These are phyloP conservation scores for Helicocarpus griseus DNA, from an alignment of 2,329 filamentous ascomycete genomes.

Conservation along the genomic window DNA sequence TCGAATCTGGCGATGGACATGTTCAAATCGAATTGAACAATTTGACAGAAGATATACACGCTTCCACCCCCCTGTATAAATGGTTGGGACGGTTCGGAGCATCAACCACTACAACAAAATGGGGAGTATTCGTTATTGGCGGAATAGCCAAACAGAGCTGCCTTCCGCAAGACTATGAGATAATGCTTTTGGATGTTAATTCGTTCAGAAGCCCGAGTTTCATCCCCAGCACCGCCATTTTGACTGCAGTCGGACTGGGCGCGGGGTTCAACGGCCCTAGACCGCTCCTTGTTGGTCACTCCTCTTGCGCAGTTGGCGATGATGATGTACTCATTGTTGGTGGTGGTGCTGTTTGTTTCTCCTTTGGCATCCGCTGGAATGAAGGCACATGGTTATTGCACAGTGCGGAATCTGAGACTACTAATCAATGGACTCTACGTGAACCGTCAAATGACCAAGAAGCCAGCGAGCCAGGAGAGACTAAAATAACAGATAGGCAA, in stretches of 20 bases:
- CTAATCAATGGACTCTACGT: slow-evolving; percentile 22
- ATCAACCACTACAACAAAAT: slow-evolving; percentile 36
- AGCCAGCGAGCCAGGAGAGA: not conserved
- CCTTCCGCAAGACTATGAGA: slow-evolving; percentile 41
- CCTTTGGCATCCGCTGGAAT: slow-evolving; percentile 82
- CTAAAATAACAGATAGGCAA: slow-evolving; percentile 1
- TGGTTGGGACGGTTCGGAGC: slow-evolving; percentile 42
- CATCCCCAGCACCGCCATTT: slow-evolving; percentile 14
- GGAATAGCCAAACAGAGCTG: slow-evolving; percentile 36
- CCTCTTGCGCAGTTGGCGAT: slow-evolving; percentile 39
- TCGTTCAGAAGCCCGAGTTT: slow-evolving; percentile 14
- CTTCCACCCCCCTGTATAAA: slow-evolving; percentile 19
- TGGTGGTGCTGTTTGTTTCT: slow-evolving; percentile 81
- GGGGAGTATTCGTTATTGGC: slow-evolving; percentile 43
- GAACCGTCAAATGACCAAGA: not conserved
- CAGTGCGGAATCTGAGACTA: slow-evolving; percentile 16
- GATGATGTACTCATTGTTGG: slow-evolving; percentile 56
- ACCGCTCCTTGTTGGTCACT: slow-evolving; percentile 64
- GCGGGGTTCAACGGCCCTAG: slow-evolving; percentile 30
- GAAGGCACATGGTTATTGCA: slow-evolving; percentile 45
- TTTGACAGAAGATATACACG: slow-evolving; percentile 16
- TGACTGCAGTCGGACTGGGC: slow-evolving; percentile 21
- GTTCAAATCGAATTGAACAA: slow-evolving; percentile 19
- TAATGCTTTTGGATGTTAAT: slow-evolving; percentile 34
- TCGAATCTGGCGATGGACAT: slow-evolving; percentile 26